A percentile compares a stretch with the other conserved stretches of the same genome.
Conservation (phyloP, 148 eudicot species). For the Fagopyrum homotropicum region DNA sequence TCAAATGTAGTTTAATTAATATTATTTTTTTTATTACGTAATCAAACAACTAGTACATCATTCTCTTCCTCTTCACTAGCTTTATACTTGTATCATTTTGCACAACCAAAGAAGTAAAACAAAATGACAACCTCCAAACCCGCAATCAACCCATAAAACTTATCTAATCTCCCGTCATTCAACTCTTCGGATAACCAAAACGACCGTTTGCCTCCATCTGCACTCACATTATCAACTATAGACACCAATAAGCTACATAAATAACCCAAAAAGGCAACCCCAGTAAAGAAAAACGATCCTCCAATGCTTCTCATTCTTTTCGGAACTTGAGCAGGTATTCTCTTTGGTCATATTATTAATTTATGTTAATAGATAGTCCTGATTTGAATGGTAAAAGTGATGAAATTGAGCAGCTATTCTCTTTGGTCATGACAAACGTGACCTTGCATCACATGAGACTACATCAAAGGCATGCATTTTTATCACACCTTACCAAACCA, state of each 20-base stretch:
- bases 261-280: conserved; percentile 46
- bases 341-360: too few species aligned
- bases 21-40: too few species aligned
- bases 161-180: conserved; percentile 50
- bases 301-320: conserved; percentile 74
- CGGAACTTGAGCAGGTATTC: conserved; percentile 32
- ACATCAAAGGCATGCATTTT: too few species aligned
- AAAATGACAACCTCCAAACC: conserved; percentile 37
- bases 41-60: too few species aligned
- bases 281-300: conserved; percentile 49
- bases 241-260: conserved; percentile 45
- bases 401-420: too few species aligned
- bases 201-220: conserved; percentile 20
- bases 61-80: conserved; percentile 4
- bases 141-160: conserved; percentile 47
- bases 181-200: conserved; percentile 20
- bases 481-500: too few species aligned
- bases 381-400: too few species aligned
- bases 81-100: conserved; percentile 68
- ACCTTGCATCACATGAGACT: too few species aligned
- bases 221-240: conserved; percentile 21
- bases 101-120: conserved; percentile 40
- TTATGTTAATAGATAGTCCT: too few species aligned
- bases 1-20: too few species aligned
- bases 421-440: too few species aligned